Evolutionary conservation across 2,329 filamentous ascomycete genomes (phyloP), one percentile per base, ranked within the genome.

Genomic region (Corniculantispora saksenae): DNA sequence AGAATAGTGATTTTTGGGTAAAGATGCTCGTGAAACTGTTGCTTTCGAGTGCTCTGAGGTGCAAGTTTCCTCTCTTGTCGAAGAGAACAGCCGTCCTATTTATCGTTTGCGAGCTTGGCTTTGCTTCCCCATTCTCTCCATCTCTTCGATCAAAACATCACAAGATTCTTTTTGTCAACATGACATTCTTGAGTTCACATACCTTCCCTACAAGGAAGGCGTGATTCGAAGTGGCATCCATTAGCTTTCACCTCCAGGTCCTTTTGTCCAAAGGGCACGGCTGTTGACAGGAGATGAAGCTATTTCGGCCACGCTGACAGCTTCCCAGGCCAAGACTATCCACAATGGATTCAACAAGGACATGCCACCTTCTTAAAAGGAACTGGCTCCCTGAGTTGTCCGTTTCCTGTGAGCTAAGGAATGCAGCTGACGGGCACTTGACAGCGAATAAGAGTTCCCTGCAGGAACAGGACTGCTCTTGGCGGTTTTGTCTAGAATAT

Each of bases 181-280:
- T 61, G 29, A 53, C 43, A n/a, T 35, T 40, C 7, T 23, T 27
- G 54, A 40, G 4, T 15, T 27, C 17, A 13, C 13, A 56, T 35
- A 63, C 61, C 61, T 63, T 63, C 61, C 61, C 17, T 17, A 47
- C 25, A 25, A 57, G 61, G 61, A 63, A 63, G 61, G 61, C 61
- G 40, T 2, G 47, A 15, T 12, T 27, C 21, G 25, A 15, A 27
- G 29, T 48, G 29, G 53, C 10, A 38, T 63, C 17, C 43, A 32
- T 50, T 35, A 19, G 12, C 19, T n/a, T 25, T 45, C 29, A 13
- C 32, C 25, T 4, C 25, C 50, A 13, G 21, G 61, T 56, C 25
- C 53, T 56, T 57, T 63, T 56, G 43, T 50, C 10, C 51, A 13
- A 5, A 13, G 7, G 38, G 51, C 2, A 32, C 61, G 32, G 12